Evolutionary conservation across 2,329 filamentous ascomycete species (phyloP).

Genomic region (Pseudogymnoascus pannorum): DNA sequence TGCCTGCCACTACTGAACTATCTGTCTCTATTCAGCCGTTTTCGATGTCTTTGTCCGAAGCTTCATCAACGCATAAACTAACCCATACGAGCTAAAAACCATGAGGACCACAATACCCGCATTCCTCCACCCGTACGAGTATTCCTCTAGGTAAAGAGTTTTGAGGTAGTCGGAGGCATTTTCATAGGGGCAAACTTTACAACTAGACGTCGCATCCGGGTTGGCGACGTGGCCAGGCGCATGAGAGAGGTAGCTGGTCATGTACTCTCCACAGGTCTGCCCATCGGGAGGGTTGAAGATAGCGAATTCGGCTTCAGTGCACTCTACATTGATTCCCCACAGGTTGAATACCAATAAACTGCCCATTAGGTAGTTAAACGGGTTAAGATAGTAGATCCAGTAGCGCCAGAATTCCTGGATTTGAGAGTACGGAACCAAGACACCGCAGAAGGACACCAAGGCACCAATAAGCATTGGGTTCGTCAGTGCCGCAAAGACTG

Average conservation of each 20-base stretch:
- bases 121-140: slow-evolving; percentile 61
- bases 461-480: slow-evolving; percentile 52
- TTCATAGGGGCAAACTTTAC: slow-evolving; percentile 54
- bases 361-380: slow-evolving; percentile 55
- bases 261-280: slow-evolving; percentile 51
- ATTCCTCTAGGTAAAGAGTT: slow-evolving; percentile 51
- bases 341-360: slow-evolving; percentile 45
- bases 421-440: slow-evolving; percentile 58
- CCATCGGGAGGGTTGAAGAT: slow-evolving; percentile 31
- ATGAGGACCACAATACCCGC: slow-evolving; percentile 43
- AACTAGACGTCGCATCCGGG: slow-evolving; percentile 47
- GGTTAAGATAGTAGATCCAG: slow-evolving; percentile 47
- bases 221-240: slow-evolving; percentile 47
- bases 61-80: slow-evolving; percentile 43
- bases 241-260: slow-evolving; percentile 41
- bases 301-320: slow-evolving; percentile 42
- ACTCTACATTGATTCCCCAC: slow-evolving; percentile 41
- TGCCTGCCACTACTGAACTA: background rate
- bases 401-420: slow-evolving; percentile 61
- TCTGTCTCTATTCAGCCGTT: slow-evolving; percentile 26
- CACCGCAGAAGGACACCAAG: slow-evolving; percentile 68
- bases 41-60: slow-evolving; percentile 41
- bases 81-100: slow-evolving; percentile 34
- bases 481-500: slow-evolving; percentile 49
- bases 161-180: slow-evolving; percentile 52